A percentile compares a stretch with the other conserved stretches of the same genome.
Evolutionary conservation across 495 filamentous ascomycete species (phyloP).

Genomic region (Xylaria flabelliformis): DNA sequence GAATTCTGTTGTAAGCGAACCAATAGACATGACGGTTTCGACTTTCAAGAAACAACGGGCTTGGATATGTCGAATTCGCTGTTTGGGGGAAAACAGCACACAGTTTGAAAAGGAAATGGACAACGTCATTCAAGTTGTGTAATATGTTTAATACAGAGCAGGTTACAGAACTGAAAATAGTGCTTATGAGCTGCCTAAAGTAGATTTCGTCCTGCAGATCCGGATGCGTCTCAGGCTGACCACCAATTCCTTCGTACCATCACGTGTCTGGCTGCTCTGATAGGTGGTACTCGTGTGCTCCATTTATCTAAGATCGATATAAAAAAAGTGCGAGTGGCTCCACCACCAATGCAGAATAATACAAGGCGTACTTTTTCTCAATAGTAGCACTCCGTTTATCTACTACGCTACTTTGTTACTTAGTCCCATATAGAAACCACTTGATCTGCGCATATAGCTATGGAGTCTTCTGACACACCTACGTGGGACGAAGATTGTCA

Average conservation of each 20-base stretch:
- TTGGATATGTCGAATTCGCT: background rate
- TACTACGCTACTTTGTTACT: too few relatives aligned
- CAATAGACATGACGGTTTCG: background rate
- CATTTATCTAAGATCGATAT: too few relatives aligned
- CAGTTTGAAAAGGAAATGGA: background rate
- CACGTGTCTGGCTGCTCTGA: background rate
- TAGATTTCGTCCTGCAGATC: background rate
- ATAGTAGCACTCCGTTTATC: too few relatives aligned
- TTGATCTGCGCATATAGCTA: too few relatives aligned
- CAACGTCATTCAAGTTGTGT: background rate
- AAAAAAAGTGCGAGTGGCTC: too few relatives aligned
- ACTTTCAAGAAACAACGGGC: background rate
- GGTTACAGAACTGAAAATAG: background rate
- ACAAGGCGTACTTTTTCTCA: too few relatives aligned
- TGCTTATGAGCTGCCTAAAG: background rate
- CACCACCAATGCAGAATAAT: too few relatives aligned
- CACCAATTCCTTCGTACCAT: background rate
- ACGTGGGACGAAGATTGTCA: too few relatives aligned
- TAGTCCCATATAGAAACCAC: too few relatives aligned
- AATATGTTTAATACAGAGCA: background rate
- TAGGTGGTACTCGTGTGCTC: too few relatives aligned
- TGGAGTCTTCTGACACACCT: too few relatives aligned
- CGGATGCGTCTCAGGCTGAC: background rate
- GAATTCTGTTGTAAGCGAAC: background rate
- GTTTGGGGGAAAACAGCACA: background rate